Conservation (phyloP, 2,329 filamentous ascomycete species). For the Erysiphe pulchra region DNA sequence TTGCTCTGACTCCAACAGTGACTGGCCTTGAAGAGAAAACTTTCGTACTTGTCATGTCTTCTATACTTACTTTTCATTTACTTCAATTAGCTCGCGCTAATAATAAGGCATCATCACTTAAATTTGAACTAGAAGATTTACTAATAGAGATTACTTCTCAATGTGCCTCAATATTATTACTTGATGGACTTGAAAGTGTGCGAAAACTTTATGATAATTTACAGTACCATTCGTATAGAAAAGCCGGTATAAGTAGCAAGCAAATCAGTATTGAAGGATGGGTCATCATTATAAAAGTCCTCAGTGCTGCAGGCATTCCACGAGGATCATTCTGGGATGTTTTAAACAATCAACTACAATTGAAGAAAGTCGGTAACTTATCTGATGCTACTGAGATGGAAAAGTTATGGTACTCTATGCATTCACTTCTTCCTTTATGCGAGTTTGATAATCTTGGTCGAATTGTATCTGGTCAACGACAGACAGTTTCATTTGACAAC, state of each 20-base stretch:
- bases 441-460: conserved; percentile 32
- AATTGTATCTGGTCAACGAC: conserved; percentile 17
- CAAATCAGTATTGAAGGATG: conserved; percentile 24
- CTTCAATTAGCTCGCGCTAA: conserved; percentile 17
- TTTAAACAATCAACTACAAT: conserved; percentile 19
- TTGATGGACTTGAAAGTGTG: conserved; percentile 19
- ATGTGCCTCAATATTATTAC: conserved; percentile 18
- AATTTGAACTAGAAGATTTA: conserved; percentile 21
- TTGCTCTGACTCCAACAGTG: not conserved
- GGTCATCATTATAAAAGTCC: conserved; percentile 28
- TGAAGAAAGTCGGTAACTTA: conserved; percentile 13
- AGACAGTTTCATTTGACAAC: conserved; percentile 22
- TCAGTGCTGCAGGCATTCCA: conserved; percentile 24
- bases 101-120: conserved; percentile 1
- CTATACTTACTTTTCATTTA: conserved; percentile 16
- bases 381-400: conserved; percentile 25
- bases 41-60: conserved; percentile 5
- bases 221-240: conserved; percentile 19
- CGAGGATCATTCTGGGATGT: conserved; percentile 35
- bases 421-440: conserved; percentile 31
- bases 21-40: conserved; percentile 1
- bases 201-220: conserved; percentile 22
- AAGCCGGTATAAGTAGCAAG: conserved; percentile 25
- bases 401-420: conserved; percentile 29
- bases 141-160: conserved; percentile 19